Conservation (phyloP, 2,329 filamentous ascomycete genomes). For the Fusarium stilboides region DNA sequence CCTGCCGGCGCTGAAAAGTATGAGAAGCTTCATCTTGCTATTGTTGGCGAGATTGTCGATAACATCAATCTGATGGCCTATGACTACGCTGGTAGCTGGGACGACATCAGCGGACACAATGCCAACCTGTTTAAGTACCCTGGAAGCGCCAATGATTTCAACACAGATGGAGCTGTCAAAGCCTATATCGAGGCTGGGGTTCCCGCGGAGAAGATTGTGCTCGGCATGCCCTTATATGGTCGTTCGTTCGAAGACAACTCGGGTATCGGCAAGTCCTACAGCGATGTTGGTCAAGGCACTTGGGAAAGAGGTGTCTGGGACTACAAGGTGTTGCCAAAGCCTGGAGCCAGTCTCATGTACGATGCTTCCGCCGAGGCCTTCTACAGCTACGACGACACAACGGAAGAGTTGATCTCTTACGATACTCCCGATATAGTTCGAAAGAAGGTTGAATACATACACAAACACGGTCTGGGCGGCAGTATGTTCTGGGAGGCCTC, state of each 20-base stretch:
- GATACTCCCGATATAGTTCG: conserved; percentile 27
- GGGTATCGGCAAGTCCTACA: conserved; percentile 31
- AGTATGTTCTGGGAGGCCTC: conserved; percentile 45
- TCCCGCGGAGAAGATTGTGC: conserved; percentile 28
- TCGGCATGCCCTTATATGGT: conserved; percentile 41
- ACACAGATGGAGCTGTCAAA: conserved; percentile 25
- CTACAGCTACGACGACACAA: conserved; percentile 39
- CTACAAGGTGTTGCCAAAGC: conserved; percentile 37
- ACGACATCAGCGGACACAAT: conserved; percentile 51
- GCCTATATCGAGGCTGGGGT: conserved; percentile 31
- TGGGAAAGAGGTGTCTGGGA: conserved; percentile 39
- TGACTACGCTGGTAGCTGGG: conserved; percentile 32
- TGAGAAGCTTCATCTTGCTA: conserved; percentile 27
- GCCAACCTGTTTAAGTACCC: conserved; percentile 58
- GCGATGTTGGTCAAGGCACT: conserved; percentile 33
- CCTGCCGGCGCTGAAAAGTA: conserved; percentile 31
- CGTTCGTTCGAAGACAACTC: conserved; percentile 35
- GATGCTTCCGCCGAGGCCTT: conserved; percentile 31
- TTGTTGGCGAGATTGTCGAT: conserved; percentile 23
- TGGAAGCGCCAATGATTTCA: conserved; percentile 14
- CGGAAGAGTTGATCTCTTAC: conserved; percentile 33
- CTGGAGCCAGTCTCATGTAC: conserved; percentile 26
- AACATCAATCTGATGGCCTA: conserved; percentile 40
- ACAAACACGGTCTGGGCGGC: conserved; percentile 28
- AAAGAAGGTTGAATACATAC: conserved; percentile 33